Conservation (phyloP, 73 alveolate genomes). For the Paraurostyla sp. region DNA sequence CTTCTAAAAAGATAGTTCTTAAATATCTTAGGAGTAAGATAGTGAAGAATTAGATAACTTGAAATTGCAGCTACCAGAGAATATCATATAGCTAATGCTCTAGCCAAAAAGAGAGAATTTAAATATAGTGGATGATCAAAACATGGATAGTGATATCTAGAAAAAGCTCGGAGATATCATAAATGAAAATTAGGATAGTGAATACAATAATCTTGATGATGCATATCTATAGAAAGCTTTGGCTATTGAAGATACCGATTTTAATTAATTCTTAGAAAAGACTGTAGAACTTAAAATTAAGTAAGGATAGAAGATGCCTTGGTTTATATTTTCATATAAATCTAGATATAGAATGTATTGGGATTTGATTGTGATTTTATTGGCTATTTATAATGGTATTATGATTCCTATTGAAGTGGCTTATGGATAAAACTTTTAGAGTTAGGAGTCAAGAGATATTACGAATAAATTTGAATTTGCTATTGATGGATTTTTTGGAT, state of each 20-base stretch:
- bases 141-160: neutral
- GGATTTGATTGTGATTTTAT: constrained; percentile 24
- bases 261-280: neutral
- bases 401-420: constrained; percentile 34
- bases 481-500: constrained; percentile 7
- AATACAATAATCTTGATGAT: neutral
- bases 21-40: no score
- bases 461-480: neutral
- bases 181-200: neutral
- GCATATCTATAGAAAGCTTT: constrained; percentile 11
- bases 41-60: constrained; percentile 9
- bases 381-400: constrained; percentile 33
- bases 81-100: neutral
- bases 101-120: constrained; percentile 38
- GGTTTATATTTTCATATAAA: constrained; percentile 1
- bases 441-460: neutral
- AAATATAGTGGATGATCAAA: neutral
- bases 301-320: neutral
- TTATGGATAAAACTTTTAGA: neutral
- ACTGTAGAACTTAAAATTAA: neutral
- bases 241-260: constrained; percentile 34
- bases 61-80: constrained; percentile 23
- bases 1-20: no score
- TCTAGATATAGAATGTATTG: constrained; percentile 21
- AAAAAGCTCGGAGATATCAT: neutral